phyloP scores from a whole-genome alignment of 2,329 filamentous ascomycete genomes.

The Aspergillus brunneoviolaceus region DNA sequence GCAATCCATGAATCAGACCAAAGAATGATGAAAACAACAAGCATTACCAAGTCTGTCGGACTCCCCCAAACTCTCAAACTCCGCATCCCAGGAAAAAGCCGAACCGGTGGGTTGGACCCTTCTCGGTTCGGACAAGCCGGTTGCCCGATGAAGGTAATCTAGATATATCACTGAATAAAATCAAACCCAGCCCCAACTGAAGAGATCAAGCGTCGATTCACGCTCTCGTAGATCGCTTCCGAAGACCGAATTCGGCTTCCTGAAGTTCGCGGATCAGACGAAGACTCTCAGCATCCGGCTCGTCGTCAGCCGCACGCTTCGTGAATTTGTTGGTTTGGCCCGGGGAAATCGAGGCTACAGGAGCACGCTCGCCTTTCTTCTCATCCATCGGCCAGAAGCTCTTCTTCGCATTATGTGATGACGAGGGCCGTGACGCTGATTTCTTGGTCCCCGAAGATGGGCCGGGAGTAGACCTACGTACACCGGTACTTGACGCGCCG shows the following conservation, averaged over 20 bases:
- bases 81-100: conserved; percentile 16
- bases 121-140: conserved; percentile 8
- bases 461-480: conserved; percentile 30
- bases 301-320: conserved; percentile 31
- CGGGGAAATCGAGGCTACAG: conserved; percentile 27
- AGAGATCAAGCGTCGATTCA: conserved; percentile 6
- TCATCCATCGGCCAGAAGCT: conserved; percentile 35
- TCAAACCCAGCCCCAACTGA: conserved; percentile 10
- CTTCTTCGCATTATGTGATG: conserved; percentile 38
- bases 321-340: conserved; percentile 28
- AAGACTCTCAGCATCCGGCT: conserved; percentile 44
- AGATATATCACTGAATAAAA: conserved; percentile 7
- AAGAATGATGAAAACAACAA: conserved; percentile 9
- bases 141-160: conserved; percentile 18
- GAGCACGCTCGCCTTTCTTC: conserved; percentile 37
- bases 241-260: conserved; percentile 47
- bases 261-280: conserved; percentile 47
- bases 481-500: conserved; percentile 18
- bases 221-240: conserved; percentile 32
- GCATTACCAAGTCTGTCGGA: conserved; percentile 15
- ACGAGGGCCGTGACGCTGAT: conserved; percentile 37
- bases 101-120: conserved; percentile 6
- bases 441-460: conserved; percentile 31
- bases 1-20: background rate
- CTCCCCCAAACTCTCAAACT: conserved; percentile 19